Evolutionary conservation across 306 rosid species (phyloP).

Genomic region (Ziziphus jujuba): DNA sequence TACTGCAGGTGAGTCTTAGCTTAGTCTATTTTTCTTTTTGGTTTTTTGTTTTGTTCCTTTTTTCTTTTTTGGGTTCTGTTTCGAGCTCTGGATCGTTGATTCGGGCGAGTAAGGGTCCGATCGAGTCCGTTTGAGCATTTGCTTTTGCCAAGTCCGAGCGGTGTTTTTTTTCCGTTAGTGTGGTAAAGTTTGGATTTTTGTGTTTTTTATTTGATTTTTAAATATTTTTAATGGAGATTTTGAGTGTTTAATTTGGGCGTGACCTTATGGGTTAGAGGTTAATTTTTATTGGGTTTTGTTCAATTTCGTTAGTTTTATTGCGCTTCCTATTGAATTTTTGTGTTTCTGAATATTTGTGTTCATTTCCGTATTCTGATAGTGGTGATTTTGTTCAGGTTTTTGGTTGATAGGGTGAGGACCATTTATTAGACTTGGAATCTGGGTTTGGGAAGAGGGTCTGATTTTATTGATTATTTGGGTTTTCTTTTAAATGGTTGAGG

Average conservation of each 20-base stretch:
- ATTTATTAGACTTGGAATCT: slow-evolving; percentile 27
- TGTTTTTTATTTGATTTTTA: slow-evolving; percentile 1
- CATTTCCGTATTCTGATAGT: slow-evolving; percentile 26
- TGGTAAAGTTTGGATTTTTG: slow-evolving; percentile 25
- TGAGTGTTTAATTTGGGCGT: slow-evolving; percentile 34
- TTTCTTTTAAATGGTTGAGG: slow-evolving; percentile 43
- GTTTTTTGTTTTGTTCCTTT: too few relatives aligned
- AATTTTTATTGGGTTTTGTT: slow-evolving; percentile 21
- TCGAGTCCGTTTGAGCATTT: slow-evolving; percentile 34
- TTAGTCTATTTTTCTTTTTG: slow-evolving; percentile 4
- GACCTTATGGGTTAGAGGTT: slow-evolving; percentile 12
- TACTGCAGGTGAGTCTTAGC: slow-evolving; percentile 35
- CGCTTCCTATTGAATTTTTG: slow-evolving; percentile 25
- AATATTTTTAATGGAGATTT: slow-evolving; percentile 24
- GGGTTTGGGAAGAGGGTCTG: slow-evolving; percentile 17
- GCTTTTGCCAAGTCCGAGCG: slow-evolving; percentile 20
- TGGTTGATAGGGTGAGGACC: slow-evolving; percentile 28
- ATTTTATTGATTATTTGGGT: slow-evolving; percentile 24
- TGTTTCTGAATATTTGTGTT: slow-evolving; percentile 29
- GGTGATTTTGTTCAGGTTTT: slow-evolving; percentile 1
- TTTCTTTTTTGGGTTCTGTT: slow-evolving; percentile 17
- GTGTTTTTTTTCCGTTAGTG: slow-evolving; percentile 16
- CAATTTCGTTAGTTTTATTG: slow-evolving; percentile 12
- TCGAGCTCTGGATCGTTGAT: slow-evolving; percentile 51
- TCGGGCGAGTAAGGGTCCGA: slow-evolving; percentile 41